Conservation (phyloP, 1,284 basidiomycete species). For the Wolfiporia cocos region DNA sequence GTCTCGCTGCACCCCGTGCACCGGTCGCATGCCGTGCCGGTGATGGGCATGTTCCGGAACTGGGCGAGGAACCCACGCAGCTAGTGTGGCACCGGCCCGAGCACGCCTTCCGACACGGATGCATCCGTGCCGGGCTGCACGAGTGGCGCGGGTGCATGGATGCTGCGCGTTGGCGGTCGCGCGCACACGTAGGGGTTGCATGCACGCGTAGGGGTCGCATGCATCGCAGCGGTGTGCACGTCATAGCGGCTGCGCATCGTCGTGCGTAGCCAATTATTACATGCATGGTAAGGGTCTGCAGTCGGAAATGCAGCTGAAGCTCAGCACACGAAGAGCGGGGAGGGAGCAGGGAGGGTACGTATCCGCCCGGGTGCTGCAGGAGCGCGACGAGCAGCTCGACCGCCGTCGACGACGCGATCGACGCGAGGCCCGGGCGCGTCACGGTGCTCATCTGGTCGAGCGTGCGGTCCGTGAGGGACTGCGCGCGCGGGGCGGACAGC, state of each 20-base stretch:
- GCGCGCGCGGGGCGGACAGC: too few relatives aligned
- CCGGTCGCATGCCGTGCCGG: conserved; percentile 79
- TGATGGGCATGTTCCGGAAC: conserved; percentile 80
- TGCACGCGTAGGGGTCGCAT: too few relatives aligned
- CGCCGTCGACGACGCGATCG: conserved; percentile 87
- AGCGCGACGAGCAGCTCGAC: conserved; percentile 90
- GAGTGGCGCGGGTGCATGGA: conserved; percentile 63
- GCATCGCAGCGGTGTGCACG: too few relatives aligned
- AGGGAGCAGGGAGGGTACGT: conserved; percentile 20
- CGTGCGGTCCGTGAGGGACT: conserved; percentile 92
- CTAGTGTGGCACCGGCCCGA: conserved; percentile 92
- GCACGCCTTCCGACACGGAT: conserved; percentile 42
- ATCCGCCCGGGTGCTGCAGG: conserved; percentile 89
- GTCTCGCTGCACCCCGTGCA: conserved; percentile 90
- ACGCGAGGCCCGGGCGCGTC: conserved; percentile 91
- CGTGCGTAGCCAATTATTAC: too few relatives aligned
- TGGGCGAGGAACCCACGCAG: conserved; percentile 85
- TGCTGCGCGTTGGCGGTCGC: too few relatives aligned
- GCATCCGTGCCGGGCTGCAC: conserved; percentile 29
- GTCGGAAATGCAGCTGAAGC: too few relatives aligned
- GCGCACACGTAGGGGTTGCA: too few relatives aligned
- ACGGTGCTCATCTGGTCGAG: conserved; percentile 99
- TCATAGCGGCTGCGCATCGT: too few relatives aligned
- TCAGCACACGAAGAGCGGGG: too few relatives aligned
- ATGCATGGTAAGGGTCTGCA: too few relatives aligned